Evolutionary conservation across 352 stramenopile species (phyloP).

Genomic region (Phytophthora citricola): DNA sequence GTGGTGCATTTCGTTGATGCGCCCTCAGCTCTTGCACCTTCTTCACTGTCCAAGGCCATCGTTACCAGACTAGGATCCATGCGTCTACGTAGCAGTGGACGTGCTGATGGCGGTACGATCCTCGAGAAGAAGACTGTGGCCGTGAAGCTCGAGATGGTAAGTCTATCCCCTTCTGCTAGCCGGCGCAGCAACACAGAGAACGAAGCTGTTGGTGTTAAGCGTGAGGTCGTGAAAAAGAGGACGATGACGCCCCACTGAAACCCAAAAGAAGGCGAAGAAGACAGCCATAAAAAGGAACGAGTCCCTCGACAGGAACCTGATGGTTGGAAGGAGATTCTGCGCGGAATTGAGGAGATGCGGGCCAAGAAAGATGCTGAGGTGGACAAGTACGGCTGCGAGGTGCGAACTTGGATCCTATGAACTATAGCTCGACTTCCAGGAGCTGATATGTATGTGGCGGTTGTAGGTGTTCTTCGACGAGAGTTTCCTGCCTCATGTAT

Average conservation of each 20-base stretch:
- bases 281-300: slow-evolving; percentile 28
- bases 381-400: slow-evolving; percentile 73
- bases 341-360: slow-evolving; percentile 75
- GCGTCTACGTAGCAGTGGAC: slow-evolving; percentile 43
- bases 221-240: slow-evolving; percentile 25
- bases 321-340: slow-evolving; percentile 65
- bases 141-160: slow-evolving; percentile 14
- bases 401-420: slow-evolving; percentile 20
- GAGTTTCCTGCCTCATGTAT: slow-evolving; percentile 47
- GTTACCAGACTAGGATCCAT: slow-evolving; percentile 22
- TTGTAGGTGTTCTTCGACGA: slow-evolving; percentile 51
- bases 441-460: background rate
- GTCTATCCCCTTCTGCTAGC: background rate
- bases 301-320: slow-evolving; percentile 37
- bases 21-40: background rate
- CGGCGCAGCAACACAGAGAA: slow-evolving; percentile 9
- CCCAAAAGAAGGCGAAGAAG: slow-evolving; percentile 33
- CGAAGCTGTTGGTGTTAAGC: slow-evolving; percentile 27
- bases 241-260: slow-evolving; percentile 5
- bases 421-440: background rate
- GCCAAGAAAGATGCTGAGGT: slow-evolving; percentile 70
- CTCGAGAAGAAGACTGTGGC: slow-evolving; percentile 16
- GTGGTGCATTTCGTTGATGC: slow-evolving; percentile 27
- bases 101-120: background rate
- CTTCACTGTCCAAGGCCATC: slow-evolving; percentile 3